Evolutionary conservation across 2,329 filamentous ascomycete genomes (phyloP).

Genomic region (Pestalotiopsis sp.): DNA sequence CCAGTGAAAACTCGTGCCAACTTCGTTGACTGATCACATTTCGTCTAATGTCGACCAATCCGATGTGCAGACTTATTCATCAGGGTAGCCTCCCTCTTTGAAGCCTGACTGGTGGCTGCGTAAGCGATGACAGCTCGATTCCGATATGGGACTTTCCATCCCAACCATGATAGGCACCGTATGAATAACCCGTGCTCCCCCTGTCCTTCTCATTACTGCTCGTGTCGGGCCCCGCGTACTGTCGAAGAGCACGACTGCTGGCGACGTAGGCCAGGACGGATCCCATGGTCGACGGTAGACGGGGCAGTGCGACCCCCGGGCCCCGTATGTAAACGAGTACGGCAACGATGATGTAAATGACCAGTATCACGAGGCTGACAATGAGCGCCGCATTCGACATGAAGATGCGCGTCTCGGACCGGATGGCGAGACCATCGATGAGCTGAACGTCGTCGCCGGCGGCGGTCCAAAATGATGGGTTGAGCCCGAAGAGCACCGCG

Average conservation of each 20-base stretch:
- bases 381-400: not conserved
- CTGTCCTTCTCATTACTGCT: no score
- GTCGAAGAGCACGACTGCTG: not conserved
- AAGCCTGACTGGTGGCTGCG: not conserved
- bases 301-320: not conserved
- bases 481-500: not conserved
- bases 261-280: not conserved
- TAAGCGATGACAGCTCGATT: no score
- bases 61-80: not conserved
- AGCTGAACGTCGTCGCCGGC: not conserved
- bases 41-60: no score
- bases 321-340: not conserved
- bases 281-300: not conserved
- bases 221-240: not conserved
- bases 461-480: not conserved
- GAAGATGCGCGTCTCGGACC: constrained; percentile 2
- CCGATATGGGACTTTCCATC: not conserved
- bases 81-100: no score
- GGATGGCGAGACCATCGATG: not conserved
- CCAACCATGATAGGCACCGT: not conserved
- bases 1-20: no score
- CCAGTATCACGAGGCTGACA: not conserved
- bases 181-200: no score
- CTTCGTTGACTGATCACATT: no score
- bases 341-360: not conserved